These are phyloP conservation scores for Arthrobotrys pseudoclavata DNA, from an alignment of 2,329 filamentous ascomycete species.

Conservation along the genomic window DNA sequence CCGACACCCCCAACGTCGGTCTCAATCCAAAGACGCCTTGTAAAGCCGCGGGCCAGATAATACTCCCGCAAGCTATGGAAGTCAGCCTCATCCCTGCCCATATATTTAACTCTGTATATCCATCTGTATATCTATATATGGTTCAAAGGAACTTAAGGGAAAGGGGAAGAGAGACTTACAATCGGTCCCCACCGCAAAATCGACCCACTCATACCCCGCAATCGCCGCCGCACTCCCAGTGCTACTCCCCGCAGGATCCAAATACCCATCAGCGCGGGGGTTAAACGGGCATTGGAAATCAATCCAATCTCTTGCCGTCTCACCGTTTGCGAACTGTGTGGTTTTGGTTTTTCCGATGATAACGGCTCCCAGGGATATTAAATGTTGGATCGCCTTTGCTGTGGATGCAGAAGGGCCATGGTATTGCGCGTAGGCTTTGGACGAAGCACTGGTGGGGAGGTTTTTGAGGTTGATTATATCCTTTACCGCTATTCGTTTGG, in stretches of 20 bases:
- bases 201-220: slow-evolving; percentile 64
- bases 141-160: background rate
- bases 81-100: background rate
- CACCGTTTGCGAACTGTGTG: slow-evolving; percentile 68
- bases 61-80: slow-evolving; percentile 57
- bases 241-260: slow-evolving; percentile 63
- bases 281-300: slow-evolving; percentile 64
- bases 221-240: slow-evolving; percentile 63
- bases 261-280: slow-evolving; percentile 64
- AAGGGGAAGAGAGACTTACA: slow-evolving; percentile 34
- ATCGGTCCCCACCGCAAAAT: slow-evolving; percentile 60
- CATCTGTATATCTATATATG: background rate
- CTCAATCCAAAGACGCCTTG: slow-evolving; percentile 60
- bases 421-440: slow-evolving; percentile 72
- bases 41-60: slow-evolving; percentile 59
- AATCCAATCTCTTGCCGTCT: slow-evolving; percentile 63
- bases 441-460: slow-evolving; percentile 72
- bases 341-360: slow-evolving; percentile 72
- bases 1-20: slow-evolving; percentile 53
- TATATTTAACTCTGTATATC: background rate
- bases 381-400: slow-evolving; percentile 70
- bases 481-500: slow-evolving; percentile 74
- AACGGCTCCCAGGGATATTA: slow-evolving; percentile 74
- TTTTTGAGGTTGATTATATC: slow-evolving; percentile 75
- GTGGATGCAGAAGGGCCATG: slow-evolving; percentile 69